Evolutionary conservation across 371 early-diverging fungal genomes (phyloP), one percentile per base, ranked within the genome.

Genomic region (Apophysomyces variabilis): DNA sequence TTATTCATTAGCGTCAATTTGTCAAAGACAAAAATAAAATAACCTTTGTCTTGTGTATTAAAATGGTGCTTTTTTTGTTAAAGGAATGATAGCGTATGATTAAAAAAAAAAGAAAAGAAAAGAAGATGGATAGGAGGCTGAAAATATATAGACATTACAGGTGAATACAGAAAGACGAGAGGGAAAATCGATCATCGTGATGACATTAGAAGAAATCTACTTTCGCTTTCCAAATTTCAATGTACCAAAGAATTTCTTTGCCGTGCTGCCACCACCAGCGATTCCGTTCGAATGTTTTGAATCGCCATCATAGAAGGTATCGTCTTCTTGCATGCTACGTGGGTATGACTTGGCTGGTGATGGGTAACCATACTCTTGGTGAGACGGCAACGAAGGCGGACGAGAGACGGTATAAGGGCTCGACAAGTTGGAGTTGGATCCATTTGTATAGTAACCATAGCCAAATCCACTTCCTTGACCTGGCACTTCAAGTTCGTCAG

Each of bases 171-270:
- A 50, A 50, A 21, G 21, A 21, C 54, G 54, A 50, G 62, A 62
- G 36, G 37, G 36, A 43, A 16, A 57, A 32, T n/a, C 6, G 16
- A 18, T 32, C 14, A 14, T 37, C 26, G 36, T 16, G 35, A 47
- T 11, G 45, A 32, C 12, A 50, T 36, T 26, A 63, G 35, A 12
- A 64, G 41, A 47, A 45, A 37, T 43, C 63, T 76, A 76, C 66
- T 69, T 71, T 38, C 69, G 71, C 58, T 73, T 77, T 38, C 71
- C 67, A 67, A 77, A 77, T 63, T 73, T 77, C 39, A 77, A 62
- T 8, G 61, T 61, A 21, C 74, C 74, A 66, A 77, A 77, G 8
- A 77, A 60, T 47, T 73, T 73, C 60, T 71, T 77, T 38, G 68
- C 61, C 6, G 64, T 64, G 5, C 39, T n/a, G 44, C 63, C 66